These are phyloP conservation scores for Alternaria angustiovoidea DNA, from an alignment of 2,329 filamentous ascomycete species.

Conservation along the genomic window DNA sequence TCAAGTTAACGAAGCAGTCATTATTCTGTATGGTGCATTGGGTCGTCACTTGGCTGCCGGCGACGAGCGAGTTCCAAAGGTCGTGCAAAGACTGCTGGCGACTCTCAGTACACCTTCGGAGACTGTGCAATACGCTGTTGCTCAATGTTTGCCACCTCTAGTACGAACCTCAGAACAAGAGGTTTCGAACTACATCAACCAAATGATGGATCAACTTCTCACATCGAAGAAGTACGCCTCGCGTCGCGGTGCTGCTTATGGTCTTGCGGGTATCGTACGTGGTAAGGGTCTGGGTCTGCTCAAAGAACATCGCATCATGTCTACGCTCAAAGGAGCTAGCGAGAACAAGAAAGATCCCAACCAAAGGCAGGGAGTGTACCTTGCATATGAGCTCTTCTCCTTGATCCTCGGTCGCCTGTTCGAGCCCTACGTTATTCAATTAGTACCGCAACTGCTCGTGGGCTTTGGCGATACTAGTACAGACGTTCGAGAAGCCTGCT, in stretches of 20 bases:
- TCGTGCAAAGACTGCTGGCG: slow-evolving; percentile 83
- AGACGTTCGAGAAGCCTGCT: slow-evolving; percentile 90
- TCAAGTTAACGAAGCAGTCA: slow-evolving; percentile 93
- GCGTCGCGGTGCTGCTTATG: slow-evolving; percentile 92
- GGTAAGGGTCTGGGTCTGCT: slow-evolving; percentile 86
- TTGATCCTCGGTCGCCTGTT: slow-evolving; percentile 86
- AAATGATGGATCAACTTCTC: slow-evolving; percentile 82
- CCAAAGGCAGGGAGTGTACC: slow-evolving; percentile 84
- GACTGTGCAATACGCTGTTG: slow-evolving; percentile 94
- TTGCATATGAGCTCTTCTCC: slow-evolving; percentile 91
- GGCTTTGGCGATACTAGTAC: slow-evolving; percentile 89
- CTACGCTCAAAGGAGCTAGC: slow-evolving; percentile 78
- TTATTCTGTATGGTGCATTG: slow-evolving; percentile 95
- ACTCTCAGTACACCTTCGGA: slow-evolving; percentile 95
- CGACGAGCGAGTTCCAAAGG: slow-evolving; percentile 86
- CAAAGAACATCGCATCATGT: slow-evolving; percentile 85
- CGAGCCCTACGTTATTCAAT: slow-evolving; percentile 95
- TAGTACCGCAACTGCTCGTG: slow-evolving; percentile 86
- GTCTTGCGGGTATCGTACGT: slow-evolving; percentile 85
- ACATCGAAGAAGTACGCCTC: slow-evolving; percentile 90
- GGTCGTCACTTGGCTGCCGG: slow-evolving; percentile 84
- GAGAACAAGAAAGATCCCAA: slow-evolving; percentile 95
- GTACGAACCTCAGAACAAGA: slow-evolving; percentile 81
- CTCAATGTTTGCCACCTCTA: slow-evolving; percentile 91
- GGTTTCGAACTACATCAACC: slow-evolving; percentile 79